Base-by-base conservation (phyloP, 2,329 filamentous ascomycete species). In the Eutypa lata region DNA sequence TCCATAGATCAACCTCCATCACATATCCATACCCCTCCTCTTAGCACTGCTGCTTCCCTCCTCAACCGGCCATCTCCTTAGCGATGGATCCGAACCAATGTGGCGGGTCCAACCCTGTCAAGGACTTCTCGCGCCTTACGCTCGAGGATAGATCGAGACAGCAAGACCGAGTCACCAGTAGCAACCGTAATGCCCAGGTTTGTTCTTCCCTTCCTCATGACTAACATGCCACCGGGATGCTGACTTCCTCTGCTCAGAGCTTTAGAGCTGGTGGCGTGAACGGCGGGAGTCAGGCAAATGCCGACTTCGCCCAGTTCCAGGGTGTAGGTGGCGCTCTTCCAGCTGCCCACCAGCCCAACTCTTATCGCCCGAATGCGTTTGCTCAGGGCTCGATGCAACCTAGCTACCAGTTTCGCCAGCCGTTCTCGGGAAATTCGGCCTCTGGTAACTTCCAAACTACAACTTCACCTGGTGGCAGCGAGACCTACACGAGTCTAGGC, bases 21-120 rank as follows among this genome's bases (percentile, higher is more conserved):
- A n/a, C n/a, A n/a, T n/a, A n/a, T 35, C 31, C 31, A 8, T 35
- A 35, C 40, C 19, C 40, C 11, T 21, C 13, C 18, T 43, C 40
- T 19, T 43, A 43, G 22, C 40, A 43, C n/a, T n/a, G 3, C 31
- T 14, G 14, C 14, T 8, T 35, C 31, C 42, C 49, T 35, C 45
- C 47, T 51, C 46, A 24, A 22, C 37, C 37, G n/a, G 50, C 28
- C 35, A 35, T 38, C 46, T 28, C 33, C 47, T 54, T 51, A 62
- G 65, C 38, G 37, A 76, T 76, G 74, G 64, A 71, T 10, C 71
- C 75, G 54, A 65, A 62, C 49, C 57, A 89, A 52, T 92, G 89
- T 68, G 88, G 89, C 54, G 87, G 88, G 18, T 89, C 88, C 13
- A 91, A 89, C 70, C 80, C 87, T 57, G 80, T 90, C 49, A 88